Evolutionary conservation across 2,329 filamentous ascomycete genomes (phyloP).

Genomic region (Davidsoniella virescens): DNA sequence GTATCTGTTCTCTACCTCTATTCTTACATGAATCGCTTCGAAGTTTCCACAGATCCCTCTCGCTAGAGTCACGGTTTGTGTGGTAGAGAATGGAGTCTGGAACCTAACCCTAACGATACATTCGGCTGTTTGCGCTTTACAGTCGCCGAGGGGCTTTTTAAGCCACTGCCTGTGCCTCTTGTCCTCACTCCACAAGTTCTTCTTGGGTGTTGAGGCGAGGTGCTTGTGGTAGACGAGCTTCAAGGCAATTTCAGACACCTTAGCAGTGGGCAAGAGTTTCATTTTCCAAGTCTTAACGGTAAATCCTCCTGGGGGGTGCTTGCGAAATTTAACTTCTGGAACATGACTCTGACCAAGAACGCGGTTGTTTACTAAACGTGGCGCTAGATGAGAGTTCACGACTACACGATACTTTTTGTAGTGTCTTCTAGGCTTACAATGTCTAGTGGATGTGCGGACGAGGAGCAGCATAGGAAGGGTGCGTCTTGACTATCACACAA

Average conservation of each 20-base stretch:
- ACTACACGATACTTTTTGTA: background rate
- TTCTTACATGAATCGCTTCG: constrained; percentile 15
- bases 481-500: constrained; percentile 28
- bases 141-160: constrained; percentile 53
- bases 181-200: constrained; percentile 13
- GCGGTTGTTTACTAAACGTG: constrained; percentile 13
- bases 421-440: background rate
- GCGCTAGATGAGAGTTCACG: too few species aligned
- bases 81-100: constrained; percentile 51
- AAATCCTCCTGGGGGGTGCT: constrained; percentile 56
- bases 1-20: constrained; percentile 14
- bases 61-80: constrained; percentile 23
- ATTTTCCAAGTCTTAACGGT: constrained; percentile 54
- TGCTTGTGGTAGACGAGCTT: constrained; percentile 30
- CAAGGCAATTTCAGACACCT: constrained; percentile 39
- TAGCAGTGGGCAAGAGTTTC: constrained; percentile 35
- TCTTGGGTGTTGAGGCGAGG: constrained; percentile 22
- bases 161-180: constrained; percentile 17
- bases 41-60: constrained; percentile 24
- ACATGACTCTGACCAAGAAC: constrained; percentile 34
- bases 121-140: constrained; percentile 50
- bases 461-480: constrained; percentile 15
- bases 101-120: constrained; percentile 82
- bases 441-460: constrained; percentile 15
- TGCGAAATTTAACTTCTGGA: constrained; percentile 65